Evolutionary conservation across 306 rosid species (phyloP).

Genomic region (Malus asiatica): DNA sequence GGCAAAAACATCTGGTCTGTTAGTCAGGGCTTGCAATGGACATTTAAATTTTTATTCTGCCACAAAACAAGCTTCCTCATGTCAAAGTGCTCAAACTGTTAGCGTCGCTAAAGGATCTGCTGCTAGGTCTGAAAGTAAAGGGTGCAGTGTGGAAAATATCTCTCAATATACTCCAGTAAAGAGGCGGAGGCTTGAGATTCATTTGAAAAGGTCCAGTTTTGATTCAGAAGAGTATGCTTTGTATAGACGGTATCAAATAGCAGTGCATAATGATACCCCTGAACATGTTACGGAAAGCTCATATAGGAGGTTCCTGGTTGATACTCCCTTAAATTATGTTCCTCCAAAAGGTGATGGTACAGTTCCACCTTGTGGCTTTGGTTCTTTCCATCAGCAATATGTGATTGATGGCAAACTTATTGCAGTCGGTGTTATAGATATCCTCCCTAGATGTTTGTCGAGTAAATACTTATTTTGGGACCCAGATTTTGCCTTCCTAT

Average conservation of each 20-base stretch:
- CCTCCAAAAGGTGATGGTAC: slow-evolving; percentile 59
- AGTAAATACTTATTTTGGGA: slow-evolving; percentile 99
- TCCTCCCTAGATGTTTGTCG: slow-evolving; percentile 88
- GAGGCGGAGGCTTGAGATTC: slow-evolving; percentile 61
- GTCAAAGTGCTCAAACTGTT: slow-evolving; percentile 30
- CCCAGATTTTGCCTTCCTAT: slow-evolving; percentile 86
- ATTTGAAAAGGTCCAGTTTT: slow-evolving; percentile 69
- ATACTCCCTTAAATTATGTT: slow-evolving; percentile 63
- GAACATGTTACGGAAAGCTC: slow-evolving; percentile 54
- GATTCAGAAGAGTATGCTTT: slow-evolving; percentile 71
- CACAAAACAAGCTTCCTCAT: slow-evolving; percentile 30
- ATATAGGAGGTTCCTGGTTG: slow-evolving; percentile 74
- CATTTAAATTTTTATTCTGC: slow-evolving; percentile 80
- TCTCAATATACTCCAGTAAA: slow-evolving; percentile 28
- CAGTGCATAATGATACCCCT: slow-evolving; percentile 76
- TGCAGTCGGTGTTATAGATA: slow-evolving; percentile 94
- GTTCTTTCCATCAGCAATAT: slow-evolving; percentile 97
- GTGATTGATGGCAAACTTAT: slow-evolving; percentile 68
- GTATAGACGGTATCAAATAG: slow-evolving; percentile 62
- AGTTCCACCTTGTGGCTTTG: slow-evolving; percentile 87
- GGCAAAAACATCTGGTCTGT: slow-evolving; percentile 34
- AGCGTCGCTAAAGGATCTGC: slow-evolving; percentile 27
- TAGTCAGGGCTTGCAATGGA: slow-evolving; percentile 76
- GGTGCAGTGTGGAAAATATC: slow-evolving; percentile 23
- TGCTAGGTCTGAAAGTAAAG: slow-evolving; percentile 27